phyloP scores from a whole-genome alignment of 2,329 filamentous ascomycete species.

The Westerdykella ornata region DNA sequence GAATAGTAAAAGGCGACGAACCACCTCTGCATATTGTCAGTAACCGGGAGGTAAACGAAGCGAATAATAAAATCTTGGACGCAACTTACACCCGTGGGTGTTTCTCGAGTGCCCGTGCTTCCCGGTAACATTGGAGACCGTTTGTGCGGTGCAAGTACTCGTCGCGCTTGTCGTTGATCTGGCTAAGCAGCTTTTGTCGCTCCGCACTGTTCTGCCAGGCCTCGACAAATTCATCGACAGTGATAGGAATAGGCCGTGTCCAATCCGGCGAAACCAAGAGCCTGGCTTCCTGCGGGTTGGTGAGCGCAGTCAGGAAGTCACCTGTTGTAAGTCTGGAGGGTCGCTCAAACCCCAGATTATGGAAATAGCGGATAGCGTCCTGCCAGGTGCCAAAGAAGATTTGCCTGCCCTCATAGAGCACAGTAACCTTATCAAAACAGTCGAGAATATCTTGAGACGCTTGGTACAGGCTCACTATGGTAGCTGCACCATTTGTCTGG shows the following conservation, averaged over 20 bases:
- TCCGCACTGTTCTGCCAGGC: slow-evolving; percentile 47
- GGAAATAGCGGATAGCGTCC: slow-evolving; percentile 56
- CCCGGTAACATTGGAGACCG: slow-evolving; percentile 30
- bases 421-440: slow-evolving; percentile 62
- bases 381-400: slow-evolving; percentile 61
- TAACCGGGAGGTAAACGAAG: no score
- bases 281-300: slow-evolving; percentile 36
- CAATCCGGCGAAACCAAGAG: slow-evolving; percentile 17
- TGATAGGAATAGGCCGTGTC: slow-evolving; percentile 33
- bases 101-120: slow-evolving; percentile 52
- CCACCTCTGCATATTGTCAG: no score
- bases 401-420: slow-evolving; percentile 65
- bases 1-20: slow-evolving; percentile 50
- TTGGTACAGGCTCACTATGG: slow-evolving; percentile 50
- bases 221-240: slow-evolving; percentile 37
- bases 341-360: slow-evolving; percentile 58
- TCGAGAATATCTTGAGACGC: slow-evolving; percentile 42
- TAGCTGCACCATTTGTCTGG: slow-evolving; percentile 53
- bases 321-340: slow-evolving; percentile 58
- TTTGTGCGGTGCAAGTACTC: slow-evolving; percentile 18
- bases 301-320: slow-evolving; percentile 67
- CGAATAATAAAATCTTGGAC: neutral
- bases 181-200: slow-evolving; percentile 30
- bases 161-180: slow-evolving; percentile 36
- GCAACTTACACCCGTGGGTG: slow-evolving; percentile 11